Evolutionary conservation across 441 rosid species (phyloP), one percentile per base, ranked within the genome.

Genomic region (Pelargonium cotyledonis): DNA sequence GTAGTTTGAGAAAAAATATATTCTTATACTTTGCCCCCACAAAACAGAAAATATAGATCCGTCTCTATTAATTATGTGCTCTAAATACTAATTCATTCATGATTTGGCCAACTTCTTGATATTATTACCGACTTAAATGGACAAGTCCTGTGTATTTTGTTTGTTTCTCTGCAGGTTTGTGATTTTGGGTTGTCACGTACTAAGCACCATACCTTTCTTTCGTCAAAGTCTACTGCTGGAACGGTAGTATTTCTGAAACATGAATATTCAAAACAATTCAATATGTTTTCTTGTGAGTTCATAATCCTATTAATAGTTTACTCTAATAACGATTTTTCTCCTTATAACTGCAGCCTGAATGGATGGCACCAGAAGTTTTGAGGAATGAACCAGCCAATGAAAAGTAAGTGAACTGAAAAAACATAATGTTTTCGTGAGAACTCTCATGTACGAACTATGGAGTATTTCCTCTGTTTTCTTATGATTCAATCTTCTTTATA

Each of bases 351-450:
- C 90, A 95, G 99, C 97, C 99, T 15, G 99, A 95, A 76, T 95
- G 99, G 99, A 95, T 95, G 99, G 99, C 99, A 60, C 99, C 99
- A 1, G 99, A 95, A 88, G 89, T 95, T 73, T 80, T 95, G 68
- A 86, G 99, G 80, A 92, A 95, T 78, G 99, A 95, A 85, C 99
- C 86, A 2, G 97, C 99, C 72, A 83, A 95, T 70, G 99, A 95
- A 81, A 95, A 92, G 97, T 95, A 79, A 81, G 97, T 82, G 72
- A 74, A 68, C 60, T 62, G 61, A 1, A 62, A 67, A 18, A 31
- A 40, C 70, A 19, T 31, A 35, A 12, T 66, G 44, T n/a, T 58
- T 44, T 70, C 16, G 31, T 26, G 31, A 3, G 31, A 26, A 26
- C 31, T 0, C 19, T 18, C 35, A 21, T 8, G 63, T 60, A 8